Base-by-base conservation (phyloP, 768 basidiomycete genomes). In the Imleria badia region DNA sequence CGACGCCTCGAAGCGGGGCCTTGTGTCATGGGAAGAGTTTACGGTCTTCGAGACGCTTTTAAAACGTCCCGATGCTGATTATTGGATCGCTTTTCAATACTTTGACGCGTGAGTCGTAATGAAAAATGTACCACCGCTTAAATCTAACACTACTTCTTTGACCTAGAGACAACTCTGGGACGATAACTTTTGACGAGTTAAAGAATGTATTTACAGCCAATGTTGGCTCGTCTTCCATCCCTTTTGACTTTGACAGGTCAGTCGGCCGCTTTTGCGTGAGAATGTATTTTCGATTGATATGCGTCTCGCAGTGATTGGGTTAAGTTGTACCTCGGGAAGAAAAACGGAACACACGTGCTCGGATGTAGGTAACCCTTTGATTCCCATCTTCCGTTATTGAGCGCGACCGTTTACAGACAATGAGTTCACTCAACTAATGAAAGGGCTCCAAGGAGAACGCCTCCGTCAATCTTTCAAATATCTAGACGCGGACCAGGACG, bases 391-490 rank as follows among this genome's bases (percentile, higher is more conserved):
- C 23, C 39, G 13, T 29, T 14, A 17, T 54, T 68, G 48, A 65
- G 39, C 41, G 38, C 34, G 38, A 22, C 17, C 6, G 36, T 58
- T 47, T 43, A 10, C 62, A 94, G 90, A 95, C 75, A 90, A 90
- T 69, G 95, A 98, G 73, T 98, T 98, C 75, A 97, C 94, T 30
- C 95, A 98, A 75, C 76, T 98, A 55, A 97, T 99, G 93, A 98
- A 98, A 73, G 96, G 94, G 40, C 81, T 98, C 52, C 97, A 98
- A 75, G 97, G 95, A 66, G 97, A 99, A 74, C 87, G 97, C 31
- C 78, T 99, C 51, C 89, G 97, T 56, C 97, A 99, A 74, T 89
- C 94, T 23, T 99, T 98, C 79, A 89, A 85, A 75, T 84, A 86
- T 73, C 80, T 98, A 67, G 96, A 98, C 73, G 75, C 78, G 45